Evolutionary conservation across 345 rosid species (phyloP).

Genomic region (Tarenaya hassleriana): DNA sequence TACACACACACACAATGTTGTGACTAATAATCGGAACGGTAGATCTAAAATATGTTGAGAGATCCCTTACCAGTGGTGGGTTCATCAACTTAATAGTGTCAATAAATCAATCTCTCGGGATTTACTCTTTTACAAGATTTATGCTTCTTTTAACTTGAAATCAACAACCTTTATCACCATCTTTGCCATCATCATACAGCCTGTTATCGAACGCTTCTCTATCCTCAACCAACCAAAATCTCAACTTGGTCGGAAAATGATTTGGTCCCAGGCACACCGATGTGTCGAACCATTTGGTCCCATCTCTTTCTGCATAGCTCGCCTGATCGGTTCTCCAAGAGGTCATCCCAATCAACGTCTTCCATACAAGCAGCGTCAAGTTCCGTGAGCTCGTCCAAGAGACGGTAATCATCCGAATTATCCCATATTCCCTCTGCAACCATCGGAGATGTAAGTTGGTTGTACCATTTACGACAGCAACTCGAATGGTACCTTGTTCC

Average conservation of each 20-base stretch:
- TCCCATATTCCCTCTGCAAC: constrained; percentile 61
- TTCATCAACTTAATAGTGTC: too few relatives aligned
- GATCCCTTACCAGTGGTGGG: too few relatives aligned
- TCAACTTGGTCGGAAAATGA: constrained; percentile 67
- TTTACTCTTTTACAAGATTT: too few relatives aligned
- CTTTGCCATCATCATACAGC: constrained; percentile 21
- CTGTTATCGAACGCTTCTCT: constrained; percentile 49
- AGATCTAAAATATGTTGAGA: too few relatives aligned
- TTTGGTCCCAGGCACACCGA: constrained; percentile 33
- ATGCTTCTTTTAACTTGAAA: too few relatives aligned
- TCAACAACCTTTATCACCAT: too few relatives aligned
- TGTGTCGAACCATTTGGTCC: constrained; percentile 60
- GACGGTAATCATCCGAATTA: constrained; percentile 62
- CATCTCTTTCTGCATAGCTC: constrained; percentile 56
- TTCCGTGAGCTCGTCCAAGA: constrained; percentile 42
- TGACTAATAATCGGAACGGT: too few relatives aligned
- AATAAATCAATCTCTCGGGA: too few relatives aligned
- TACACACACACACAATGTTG: too few relatives aligned
- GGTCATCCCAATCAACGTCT: constrained; percentile 76
- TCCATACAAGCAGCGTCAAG: constrained; percentile 72
- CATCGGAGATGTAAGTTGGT: constrained; percentile 52
- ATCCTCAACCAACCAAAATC: constrained; percentile 50
- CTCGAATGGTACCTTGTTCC: constrained; percentile 28
- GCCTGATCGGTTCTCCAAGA: constrained; percentile 57
- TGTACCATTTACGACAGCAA: constrained; percentile 68